These are phyloP conservation scores for Yamadazyma dushanensis DNA, from an alignment of 1,139 yeast genomes.

Conservation along the genomic window DNA sequence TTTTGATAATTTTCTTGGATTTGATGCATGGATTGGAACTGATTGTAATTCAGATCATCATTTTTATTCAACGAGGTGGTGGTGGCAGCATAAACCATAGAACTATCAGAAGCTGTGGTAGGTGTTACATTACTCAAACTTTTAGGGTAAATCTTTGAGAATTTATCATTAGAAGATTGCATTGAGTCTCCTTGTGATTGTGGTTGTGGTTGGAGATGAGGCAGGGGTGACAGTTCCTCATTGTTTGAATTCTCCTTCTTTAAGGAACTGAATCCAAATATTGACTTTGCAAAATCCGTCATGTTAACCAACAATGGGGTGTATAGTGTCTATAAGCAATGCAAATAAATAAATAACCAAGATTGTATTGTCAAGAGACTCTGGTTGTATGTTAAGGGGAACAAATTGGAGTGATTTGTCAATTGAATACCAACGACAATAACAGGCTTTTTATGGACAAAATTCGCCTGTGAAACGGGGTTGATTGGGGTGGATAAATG, in stretches of 20 bases:
- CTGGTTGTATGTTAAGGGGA: constrained; percentile 1
- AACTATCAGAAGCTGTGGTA: constrained; percentile 65
- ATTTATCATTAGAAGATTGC: constrained; percentile 9
- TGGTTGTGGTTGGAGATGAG: background rate
- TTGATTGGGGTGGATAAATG: too few relatives aligned
- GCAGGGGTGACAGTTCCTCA: constrained; percentile 13
- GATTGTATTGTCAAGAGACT: background rate
- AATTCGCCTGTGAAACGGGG: background rate
- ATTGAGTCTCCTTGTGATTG: background rate
- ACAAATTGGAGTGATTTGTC: background rate
- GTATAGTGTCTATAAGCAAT: constrained; percentile 1
- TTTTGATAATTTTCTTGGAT: constrained; percentile 13
- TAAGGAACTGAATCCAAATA: constrained; percentile 57
- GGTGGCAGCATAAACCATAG: constrained; percentile 72
- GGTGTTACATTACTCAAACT: constrained; percentile 38
- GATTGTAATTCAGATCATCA: constrained; percentile 10
- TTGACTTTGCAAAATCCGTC: constrained; percentile 66
- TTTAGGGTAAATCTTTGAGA: constrained; percentile 24
- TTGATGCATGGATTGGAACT: constrained; percentile 11
- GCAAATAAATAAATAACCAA: constrained; percentile 1
- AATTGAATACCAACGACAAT: background rate
- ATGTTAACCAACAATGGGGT: constrained; percentile 23
- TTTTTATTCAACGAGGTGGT: constrained; percentile 18
- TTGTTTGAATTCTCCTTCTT: constrained; percentile 22
- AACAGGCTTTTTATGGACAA: background rate